Base-by-base conservation (phyloP, 2,329 filamentous ascomycete genomes). In the Fusarium avenaceum region DNA sequence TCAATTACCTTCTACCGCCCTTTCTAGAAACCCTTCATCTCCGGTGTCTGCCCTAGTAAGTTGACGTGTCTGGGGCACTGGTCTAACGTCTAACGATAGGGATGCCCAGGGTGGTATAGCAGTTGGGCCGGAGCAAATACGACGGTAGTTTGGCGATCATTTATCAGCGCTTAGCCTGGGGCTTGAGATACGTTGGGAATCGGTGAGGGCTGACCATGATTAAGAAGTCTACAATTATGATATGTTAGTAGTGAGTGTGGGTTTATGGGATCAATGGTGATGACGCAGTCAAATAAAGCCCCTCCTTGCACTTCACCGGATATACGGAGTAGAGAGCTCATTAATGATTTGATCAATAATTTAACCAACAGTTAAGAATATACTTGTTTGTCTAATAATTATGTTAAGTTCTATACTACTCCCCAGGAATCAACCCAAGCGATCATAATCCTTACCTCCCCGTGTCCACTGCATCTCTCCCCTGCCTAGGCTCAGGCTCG, bases 11-110 rank as follows among this genome's bases (percentile, higher is more conserved):
- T 72, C 70, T 69, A 56, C 57, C 45, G 58, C 55, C 68, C 59
- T 62, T 72, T 73, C 71, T 72, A 73, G 71, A 72, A 72, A 45
- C 33, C 44, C 59, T 61, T 72, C 70, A 73, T 73, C 50, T 72
- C 70, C 55, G 60, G 43, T 48, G 46, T 46, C 45, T 30, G 40
- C 61, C 32, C 58, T 58, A 53, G 46, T 26, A 44, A 38, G 22
- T 45, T 40, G 28, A 33, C 48, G 54, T 38, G 35, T 38, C 17
- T 38, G 35, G 35, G 35, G 35, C 35, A 8, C 6, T 7, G 17
- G 33, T n/a, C 33, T 38, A 38, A 38, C 33, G 33, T 38, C 17
- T n/a, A 38, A 38, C 17, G 35, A 38, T 38, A 38, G 35, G 9
- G 17, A 38, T 38, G 8, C 17, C 35, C 7, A 38, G 35, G 17